A percentile compares a stretch with the other conserved stretches of the same genome.
These are phyloP conservation scores for Dendrobium officinale DNA, from an alignment of 106 monocot genomes.

Conservation along the genomic window DNA sequence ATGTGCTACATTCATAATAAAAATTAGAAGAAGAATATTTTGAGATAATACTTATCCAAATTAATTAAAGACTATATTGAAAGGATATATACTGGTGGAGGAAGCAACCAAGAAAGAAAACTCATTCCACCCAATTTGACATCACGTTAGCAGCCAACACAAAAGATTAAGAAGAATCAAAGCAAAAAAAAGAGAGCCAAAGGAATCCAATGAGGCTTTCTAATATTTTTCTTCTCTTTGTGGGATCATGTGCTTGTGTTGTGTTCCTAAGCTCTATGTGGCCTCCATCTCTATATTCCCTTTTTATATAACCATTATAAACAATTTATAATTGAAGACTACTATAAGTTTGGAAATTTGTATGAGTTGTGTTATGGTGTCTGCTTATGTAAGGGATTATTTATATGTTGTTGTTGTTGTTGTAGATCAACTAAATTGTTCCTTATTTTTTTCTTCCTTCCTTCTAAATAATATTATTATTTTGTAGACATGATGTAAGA, in stretches of 20 bases:
- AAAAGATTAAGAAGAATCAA: conserved; percentile 1
- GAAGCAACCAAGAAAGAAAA: conserved; percentile 6
- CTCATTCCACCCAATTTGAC: neutral
- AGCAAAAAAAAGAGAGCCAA: neutral
- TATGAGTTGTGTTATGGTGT: conserved; percentile 1
- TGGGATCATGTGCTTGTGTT: conserved; percentile 2
- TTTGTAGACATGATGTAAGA: neutral
- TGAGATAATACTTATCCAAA: too few species aligned
- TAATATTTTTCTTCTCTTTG: neutral
- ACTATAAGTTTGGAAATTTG: neutral
- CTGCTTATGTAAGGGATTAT: neutral
- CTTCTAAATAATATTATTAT: neutral
- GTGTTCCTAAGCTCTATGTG: neutral
- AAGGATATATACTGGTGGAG: neutral
- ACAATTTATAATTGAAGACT: neutral
- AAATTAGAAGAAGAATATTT: too few species aligned
- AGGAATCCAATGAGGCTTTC: neutral
- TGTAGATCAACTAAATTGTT: neutral
- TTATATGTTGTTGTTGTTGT: neutral
- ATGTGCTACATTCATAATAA: too few species aligned
- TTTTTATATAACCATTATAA: neutral
- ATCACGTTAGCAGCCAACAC: neutral
- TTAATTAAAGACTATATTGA: neutral
- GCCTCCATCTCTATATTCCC: neutral
- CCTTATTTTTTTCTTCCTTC: neutral